These are phyloP conservation scores for Talaromyces albobiverticillius DNA, from an alignment of 2,329 filamentous ascomycete species.

Conservation along the genomic window DNA sequence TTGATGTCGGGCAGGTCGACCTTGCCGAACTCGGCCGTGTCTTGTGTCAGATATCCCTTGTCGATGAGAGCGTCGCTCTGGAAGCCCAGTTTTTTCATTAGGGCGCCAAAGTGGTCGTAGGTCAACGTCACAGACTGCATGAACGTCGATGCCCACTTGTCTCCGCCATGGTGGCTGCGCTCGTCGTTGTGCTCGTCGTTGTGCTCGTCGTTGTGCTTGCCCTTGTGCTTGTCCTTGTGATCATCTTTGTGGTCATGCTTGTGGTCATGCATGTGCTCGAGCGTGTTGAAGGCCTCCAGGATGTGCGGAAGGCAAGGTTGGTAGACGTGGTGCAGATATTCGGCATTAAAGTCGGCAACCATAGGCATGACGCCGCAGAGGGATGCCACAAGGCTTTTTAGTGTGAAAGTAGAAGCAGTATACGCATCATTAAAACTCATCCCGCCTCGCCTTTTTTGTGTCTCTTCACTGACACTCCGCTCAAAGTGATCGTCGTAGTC, in stretches of 20 bases:
- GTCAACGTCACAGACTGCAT: conserved; percentile 32
- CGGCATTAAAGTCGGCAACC: conserved; percentile 43
- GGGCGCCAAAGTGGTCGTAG: conserved; percentile 29
- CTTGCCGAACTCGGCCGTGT: conserved; percentile 28
- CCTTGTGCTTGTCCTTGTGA: no score
- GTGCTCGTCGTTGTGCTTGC: no score
- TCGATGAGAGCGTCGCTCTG: conserved; percentile 2
- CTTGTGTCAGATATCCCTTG: conserved; percentile 25
- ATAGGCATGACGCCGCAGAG: conserved; percentile 45
- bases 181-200: no score
- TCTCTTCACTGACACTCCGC: background rate
- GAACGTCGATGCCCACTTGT: conserved; percentile 32
- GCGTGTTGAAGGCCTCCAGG: conserved; percentile 24
- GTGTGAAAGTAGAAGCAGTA: conserved; percentile 44
- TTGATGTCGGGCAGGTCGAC: conserved; percentile 27
- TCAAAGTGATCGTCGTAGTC: conserved; percentile 21
- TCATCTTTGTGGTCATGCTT: no score
- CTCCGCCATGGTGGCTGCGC: conserved; percentile 21
- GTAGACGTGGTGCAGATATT: conserved; percentile 42
- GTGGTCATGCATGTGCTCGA: no score
- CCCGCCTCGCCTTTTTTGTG: conserved; percentile 34
- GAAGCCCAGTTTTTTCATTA: conserved; percentile 28
- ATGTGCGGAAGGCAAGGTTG: conserved; percentile 45
- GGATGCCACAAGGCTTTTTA: conserved; percentile 44
- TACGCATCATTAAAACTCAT: conserved; percentile 42